Conservation (phyloP, 1,139 yeast species). For the Pichia sp. region DNA sequence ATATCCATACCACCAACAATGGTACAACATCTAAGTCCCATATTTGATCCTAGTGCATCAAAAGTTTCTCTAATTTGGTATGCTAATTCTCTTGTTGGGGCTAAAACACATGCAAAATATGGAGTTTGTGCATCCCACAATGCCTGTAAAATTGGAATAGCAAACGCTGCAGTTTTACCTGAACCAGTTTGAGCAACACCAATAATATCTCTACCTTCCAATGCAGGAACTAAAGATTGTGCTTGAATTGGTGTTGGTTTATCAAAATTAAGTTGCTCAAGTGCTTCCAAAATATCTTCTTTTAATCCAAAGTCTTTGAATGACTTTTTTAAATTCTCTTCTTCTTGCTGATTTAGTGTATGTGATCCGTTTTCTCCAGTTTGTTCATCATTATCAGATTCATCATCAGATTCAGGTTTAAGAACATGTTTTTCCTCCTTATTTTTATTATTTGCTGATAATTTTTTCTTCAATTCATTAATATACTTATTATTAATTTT, state of each 20-base stretch:
- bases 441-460: slow-evolving; percentile 15
- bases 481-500: slow-evolving; percentile 17
- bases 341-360: slow-evolving; percentile 12
- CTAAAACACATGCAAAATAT: slow-evolving; percentile 80
- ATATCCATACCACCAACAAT: slow-evolving; percentile 98
- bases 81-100: slow-evolving; percentile 97
- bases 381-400: slow-evolving; percentile 9
- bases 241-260: slow-evolving; percentile 89
- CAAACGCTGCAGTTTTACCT: slow-evolving; percentile 83
- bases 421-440: slow-evolving; percentile 16
- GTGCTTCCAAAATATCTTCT: slow-evolving; percentile 77
- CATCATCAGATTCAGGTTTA: slow-evolving; percentile 15
- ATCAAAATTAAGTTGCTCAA: slow-evolving; percentile 56
- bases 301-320: slow-evolving; percentile 54
- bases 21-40: slow-evolving; percentile 85
- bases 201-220: slow-evolving; percentile 76
- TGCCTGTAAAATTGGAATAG: slow-evolving; percentile 84
- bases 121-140: slow-evolving; percentile 87
- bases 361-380: slow-evolving; percentile 6
- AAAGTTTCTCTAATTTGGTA: slow-evolving; percentile 93
- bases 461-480: slow-evolving; percentile 19
- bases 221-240: slow-evolving; percentile 86
- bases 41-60: slow-evolving; percentile 82
- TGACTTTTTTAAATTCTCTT: slow-evolving; percentile 34
- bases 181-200: slow-evolving; percentile 83